These are phyloP conservation scores for Stagonosporopsis rhizophila DNA, from an alignment of 2,329 filamentous ascomycete species.

Conservation along the genomic window DNA sequence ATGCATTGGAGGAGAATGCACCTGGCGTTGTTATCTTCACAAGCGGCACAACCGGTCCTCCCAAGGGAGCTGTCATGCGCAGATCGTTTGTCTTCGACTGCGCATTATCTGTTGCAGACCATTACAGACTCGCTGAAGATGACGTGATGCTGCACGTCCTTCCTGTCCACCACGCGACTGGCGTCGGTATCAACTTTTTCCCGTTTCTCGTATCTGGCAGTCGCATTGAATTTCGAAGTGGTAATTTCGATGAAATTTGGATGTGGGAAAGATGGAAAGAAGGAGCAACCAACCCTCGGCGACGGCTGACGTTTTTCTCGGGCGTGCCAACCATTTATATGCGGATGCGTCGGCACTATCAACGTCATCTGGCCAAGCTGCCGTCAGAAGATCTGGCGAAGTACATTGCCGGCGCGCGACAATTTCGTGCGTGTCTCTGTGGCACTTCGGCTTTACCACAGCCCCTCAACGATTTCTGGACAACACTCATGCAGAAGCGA, in stretches of 20 bases:
- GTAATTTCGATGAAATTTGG: constrained; percentile 45
- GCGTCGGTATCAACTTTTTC: constrained; percentile 47
- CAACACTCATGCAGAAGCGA: constrained; percentile 50
- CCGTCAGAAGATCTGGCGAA: constrained; percentile 39
- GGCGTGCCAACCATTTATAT: constrained; percentile 49
- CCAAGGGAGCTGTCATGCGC: constrained; percentile 56
- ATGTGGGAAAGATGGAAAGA: constrained; percentile 47
- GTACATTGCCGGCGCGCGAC: constrained; percentile 54
- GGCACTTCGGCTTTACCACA: constrained; percentile 59
- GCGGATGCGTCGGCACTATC: constrained; percentile 47
- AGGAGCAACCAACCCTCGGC: constrained; percentile 30
- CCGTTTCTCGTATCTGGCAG: constrained; percentile 44
- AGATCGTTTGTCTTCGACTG: constrained; percentile 50
- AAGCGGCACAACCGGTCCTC: constrained; percentile 56
- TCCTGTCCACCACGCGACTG: constrained; percentile 48
- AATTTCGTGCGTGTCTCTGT: constrained; percentile 53
- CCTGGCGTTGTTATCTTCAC: constrained; percentile 56
- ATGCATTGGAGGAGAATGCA: constrained; percentile 50
- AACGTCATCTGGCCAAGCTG: constrained; percentile 43
- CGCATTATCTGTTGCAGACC: constrained; percentile 43
- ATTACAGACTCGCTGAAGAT: constrained; percentile 41
- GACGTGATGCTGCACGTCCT: constrained; percentile 47
- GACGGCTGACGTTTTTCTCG: constrained; percentile 45
- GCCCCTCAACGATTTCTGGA: constrained; percentile 61
- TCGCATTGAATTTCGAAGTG: constrained; percentile 46